A percentile compares a stretch with the other conserved stretches of the same genome.
Conservation (phyloP, 352 stramenopile species). For the Phytophthora lateralis region DNA sequence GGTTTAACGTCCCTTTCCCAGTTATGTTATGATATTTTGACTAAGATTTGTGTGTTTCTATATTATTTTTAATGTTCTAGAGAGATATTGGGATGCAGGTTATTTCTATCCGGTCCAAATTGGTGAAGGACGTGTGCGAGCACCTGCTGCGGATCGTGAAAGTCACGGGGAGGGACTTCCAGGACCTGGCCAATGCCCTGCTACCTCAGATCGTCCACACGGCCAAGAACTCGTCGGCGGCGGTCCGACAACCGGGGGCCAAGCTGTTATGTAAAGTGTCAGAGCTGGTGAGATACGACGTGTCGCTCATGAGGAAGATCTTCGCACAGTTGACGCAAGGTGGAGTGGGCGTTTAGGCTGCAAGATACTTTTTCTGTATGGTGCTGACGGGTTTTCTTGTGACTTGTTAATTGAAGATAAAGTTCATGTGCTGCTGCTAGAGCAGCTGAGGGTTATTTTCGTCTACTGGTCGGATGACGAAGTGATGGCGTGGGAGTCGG, state of each 20-base stretch:
- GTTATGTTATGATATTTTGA: constrained; percentile 8
- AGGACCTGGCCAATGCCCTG: constrained; percentile 62
- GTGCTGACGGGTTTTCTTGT: constrained; percentile 1
- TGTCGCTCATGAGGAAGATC: constrained; percentile 52
- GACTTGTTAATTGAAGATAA: constrained; percentile 40
- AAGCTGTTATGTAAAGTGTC: constrained; percentile 61
- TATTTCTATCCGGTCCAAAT: constrained; percentile 49
- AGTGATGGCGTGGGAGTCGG: constrained; percentile 44
- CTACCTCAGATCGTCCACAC: constrained; percentile 53
- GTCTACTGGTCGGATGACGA: constrained; percentile 60
- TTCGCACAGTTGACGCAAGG: constrained; percentile 51
- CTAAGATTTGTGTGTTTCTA: constrained; percentile 7
- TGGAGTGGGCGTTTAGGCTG: constrained; percentile 10
- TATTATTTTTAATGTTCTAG: constrained; percentile 27
- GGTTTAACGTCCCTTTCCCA: constrained; percentile 1
- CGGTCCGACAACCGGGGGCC: constrained; percentile 55
- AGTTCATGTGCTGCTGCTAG: constrained; percentile 53
- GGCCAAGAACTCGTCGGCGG: constrained; percentile 56
- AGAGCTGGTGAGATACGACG: constrained; percentile 64
- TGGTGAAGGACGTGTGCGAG: constrained; percentile 58
- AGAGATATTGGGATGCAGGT: constrained; percentile 49
- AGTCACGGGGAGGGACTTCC: constrained; percentile 49
- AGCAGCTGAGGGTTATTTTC: constrained; percentile 63
- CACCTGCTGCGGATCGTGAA: constrained; percentile 54
- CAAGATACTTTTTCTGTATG: background rate